Percentiles rank a stretch among this genome's conserved stretches.
Evolutionary conservation across 2,329 filamentous ascomycete species (phyloP).

Genomic region (Myotisia sp.): DNA sequence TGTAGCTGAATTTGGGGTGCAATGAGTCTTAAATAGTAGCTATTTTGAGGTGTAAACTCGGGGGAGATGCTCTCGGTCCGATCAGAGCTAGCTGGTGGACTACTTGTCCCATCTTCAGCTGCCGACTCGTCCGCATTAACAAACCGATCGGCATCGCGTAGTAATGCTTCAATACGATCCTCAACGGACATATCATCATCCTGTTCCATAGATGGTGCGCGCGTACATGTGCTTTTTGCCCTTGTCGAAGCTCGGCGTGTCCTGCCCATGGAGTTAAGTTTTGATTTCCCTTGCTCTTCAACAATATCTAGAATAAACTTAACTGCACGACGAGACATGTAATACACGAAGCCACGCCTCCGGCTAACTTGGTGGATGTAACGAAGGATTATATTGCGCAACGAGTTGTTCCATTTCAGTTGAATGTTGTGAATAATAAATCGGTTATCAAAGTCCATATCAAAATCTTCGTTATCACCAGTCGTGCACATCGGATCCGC

Average conservation of each 20-base stretch:
- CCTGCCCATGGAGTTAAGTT: constrained; percentile 29
- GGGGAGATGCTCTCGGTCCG: constrained; percentile 63
- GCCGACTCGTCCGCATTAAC: constrained; percentile 55
- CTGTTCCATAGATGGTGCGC: constrained; percentile 25
- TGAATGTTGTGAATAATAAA: constrained; percentile 98
- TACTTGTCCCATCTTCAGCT: constrained; percentile 17
- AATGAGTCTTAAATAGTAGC: constrained; percentile 86
- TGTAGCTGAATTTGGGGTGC: constrained; percentile 96
- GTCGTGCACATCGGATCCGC: constrained; percentile 25
- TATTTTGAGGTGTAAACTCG: constrained; percentile 82
- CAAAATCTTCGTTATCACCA: constrained; percentile 41
- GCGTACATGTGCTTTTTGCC: neutral
- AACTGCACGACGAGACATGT: constrained; percentile 84
- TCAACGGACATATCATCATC: constrained; percentile 57
- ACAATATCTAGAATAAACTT: constrained; percentile 98
- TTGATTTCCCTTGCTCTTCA: constrained; percentile 74
- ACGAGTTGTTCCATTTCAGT: constrained; percentile 93
- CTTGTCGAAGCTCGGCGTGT: constrained; percentile 8
- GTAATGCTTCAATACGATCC: constrained; percentile 70
- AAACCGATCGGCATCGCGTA: constrained; percentile 71
- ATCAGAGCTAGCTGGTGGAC: constrained; percentile 27
- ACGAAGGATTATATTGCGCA: constrained; percentile 89
- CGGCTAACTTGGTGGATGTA: constrained; percentile 98
- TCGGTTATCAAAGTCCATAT: constrained; percentile 84
- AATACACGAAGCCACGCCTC: constrained; percentile 90